A percentile compares a stretch with the other conserved stretches of the same genome.
Conservation (phyloP, 2,329 filamentous ascomycete species). For the Cercospora nicotianae region DNA sequence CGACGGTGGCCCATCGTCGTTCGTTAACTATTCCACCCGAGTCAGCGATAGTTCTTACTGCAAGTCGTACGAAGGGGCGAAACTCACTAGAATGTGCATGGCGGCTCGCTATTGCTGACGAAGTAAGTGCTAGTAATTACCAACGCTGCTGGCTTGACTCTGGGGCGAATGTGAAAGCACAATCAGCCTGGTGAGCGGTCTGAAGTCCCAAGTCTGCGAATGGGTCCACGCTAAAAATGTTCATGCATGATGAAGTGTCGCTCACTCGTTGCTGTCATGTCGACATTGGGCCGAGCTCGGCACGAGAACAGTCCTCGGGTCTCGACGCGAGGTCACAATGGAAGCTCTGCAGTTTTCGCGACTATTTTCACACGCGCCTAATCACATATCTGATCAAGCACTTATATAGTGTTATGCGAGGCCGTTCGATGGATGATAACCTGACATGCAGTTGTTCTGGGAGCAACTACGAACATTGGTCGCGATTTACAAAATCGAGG, state of each 20-base stretch:
- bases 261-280: conserved; percentile 1
- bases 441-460: background rate
- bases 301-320: background rate
- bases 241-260: background rate
- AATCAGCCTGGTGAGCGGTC: background rate
- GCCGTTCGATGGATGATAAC: no score
- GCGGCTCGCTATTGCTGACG: background rate
- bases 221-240: background rate
- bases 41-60: no score
- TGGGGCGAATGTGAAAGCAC: background rate
- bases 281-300: conserved; percentile 5
- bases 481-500: background rate
- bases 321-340: conserved; percentile 2
- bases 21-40: conserved; percentile 44
- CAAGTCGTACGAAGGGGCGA: no score
- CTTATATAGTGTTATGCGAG: no score
- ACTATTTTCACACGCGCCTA: background rate
- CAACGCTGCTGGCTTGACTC: background rate
- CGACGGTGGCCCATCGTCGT: conserved; percentile 55
- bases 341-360: background rate
- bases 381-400: no score
- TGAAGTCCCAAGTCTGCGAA: background rate
- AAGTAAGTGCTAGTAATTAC: background rate
- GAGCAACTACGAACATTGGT: background rate
- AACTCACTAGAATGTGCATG: conserved; percentile 12